Percentiles rank a stretch among this genome's conserved stretches.
Evolutionary conservation across 2,329 filamentous ascomycete genomes (phyloP).

Genomic region (Epichloe festucae): DNA sequence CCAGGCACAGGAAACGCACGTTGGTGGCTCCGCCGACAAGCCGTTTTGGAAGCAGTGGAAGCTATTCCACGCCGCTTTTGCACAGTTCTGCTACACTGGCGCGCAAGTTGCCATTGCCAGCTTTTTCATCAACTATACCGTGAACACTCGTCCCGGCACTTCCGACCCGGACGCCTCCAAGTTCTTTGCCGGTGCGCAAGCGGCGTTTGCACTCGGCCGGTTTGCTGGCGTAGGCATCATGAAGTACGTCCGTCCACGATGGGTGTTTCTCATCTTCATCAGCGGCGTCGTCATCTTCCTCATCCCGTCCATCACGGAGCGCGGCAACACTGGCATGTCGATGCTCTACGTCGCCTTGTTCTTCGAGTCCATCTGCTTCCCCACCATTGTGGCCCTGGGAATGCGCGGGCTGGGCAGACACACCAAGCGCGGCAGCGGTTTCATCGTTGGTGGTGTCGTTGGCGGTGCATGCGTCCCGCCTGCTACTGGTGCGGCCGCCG

Average conservation of each 20-base stretch:
- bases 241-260: conserved; percentile 51
- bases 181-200: conserved; percentile 63
- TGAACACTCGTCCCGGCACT: conserved; percentile 43
- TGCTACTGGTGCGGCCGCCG: conserved; percentile 54
- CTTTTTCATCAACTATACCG: conserved; percentile 66
- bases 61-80: conserved; percentile 61
- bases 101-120: conserved; percentile 53
- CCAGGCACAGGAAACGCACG: conserved; percentile 42
- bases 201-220: conserved; percentile 57
- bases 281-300: conserved; percentile 51
- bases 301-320: conserved; percentile 32
- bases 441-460: conserved; percentile 53
- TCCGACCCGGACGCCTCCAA: conserved; percentile 42
- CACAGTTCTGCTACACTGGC: conserved; percentile 69
- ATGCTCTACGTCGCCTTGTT: conserved; percentile 62
- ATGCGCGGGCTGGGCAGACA: conserved; percentile 65
- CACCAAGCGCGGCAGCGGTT: conserved; percentile 63
- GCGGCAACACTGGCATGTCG: conserved; percentile 34
- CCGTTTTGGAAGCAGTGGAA: conserved; percentile 59
- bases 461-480: conserved; percentile 66
- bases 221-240: conserved; percentile 57
- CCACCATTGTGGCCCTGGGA: conserved; percentile 65
- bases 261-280: conserved; percentile 55
- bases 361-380: conserved; percentile 72
- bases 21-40: conserved; percentile 38